phyloP scores from a whole-genome alignment of 1,284 basidiomycete species.

The Microbotryum silenes-acaulis region DNA sequence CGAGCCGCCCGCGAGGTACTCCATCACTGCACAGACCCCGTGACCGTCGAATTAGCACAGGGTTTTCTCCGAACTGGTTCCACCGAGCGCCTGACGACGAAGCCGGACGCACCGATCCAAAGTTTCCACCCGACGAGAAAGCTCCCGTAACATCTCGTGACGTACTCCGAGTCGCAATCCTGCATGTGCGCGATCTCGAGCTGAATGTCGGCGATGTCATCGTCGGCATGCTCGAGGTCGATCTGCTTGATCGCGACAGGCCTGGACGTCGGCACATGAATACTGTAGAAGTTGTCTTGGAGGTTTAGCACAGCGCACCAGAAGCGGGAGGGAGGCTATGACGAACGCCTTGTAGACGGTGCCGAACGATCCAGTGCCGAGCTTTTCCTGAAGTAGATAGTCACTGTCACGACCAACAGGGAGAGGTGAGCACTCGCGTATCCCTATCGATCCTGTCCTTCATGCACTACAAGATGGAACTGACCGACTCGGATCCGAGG shows the following conservation, averaged over 20 bases:
- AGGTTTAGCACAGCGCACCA: neutral
- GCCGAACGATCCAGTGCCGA: conserved; percentile 92
- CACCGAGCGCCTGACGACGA: neutral
- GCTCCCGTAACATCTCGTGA: conserved; percentile 92
- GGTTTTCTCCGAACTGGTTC: neutral
- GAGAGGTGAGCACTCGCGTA: too few species aligned
- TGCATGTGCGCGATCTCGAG: conserved; percentile 94
- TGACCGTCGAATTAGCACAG: neutral
- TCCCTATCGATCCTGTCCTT: too few species aligned
- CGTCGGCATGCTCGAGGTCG: conserved; percentile 64
- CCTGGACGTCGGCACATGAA: conserved; percentile 86
- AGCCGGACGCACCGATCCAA: conserved; percentile 59
- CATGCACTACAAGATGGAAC: too few species aligned
- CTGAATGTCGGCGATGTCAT: conserved; percentile 94
- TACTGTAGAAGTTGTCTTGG: conserved; percentile 38
- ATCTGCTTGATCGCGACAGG: conserved; percentile 98
- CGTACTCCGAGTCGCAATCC: conserved; percentile 90
- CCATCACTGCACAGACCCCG: conserved; percentile 61
- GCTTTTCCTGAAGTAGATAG: conserved; percentile 87
- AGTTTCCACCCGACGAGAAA: conserved; percentile 95
- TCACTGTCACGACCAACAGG: conserved; percentile 39
- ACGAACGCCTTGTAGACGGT: conserved; percentile 83
- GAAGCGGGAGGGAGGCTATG: neutral
- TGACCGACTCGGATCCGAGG: too few species aligned
- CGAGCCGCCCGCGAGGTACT: conserved; percentile 96